Evolutionary conservation across 768 basidiomycete species (phyloP).

Genomic region (Sporobolomyces phaffii): DNA sequence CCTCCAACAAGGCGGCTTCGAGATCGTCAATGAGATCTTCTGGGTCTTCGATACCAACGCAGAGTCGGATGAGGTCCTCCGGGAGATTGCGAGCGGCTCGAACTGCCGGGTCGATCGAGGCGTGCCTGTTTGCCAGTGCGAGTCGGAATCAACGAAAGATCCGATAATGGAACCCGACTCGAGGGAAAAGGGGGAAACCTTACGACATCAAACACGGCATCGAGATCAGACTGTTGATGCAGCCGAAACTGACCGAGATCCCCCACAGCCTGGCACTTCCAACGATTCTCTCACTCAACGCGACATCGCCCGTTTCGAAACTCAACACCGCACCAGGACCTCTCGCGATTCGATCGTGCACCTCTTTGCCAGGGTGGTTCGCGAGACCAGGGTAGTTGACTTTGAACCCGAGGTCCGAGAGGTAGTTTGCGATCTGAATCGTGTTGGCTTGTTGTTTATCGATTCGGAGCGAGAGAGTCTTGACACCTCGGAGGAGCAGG

Average conservation of each 20-base stretch:
- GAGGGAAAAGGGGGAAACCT: conserved; percentile 48
- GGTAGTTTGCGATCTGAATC: conserved; percentile 75
- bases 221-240: conserved; percentile 93
- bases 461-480: conserved; percentile 93
- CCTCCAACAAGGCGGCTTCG: conserved; percentile 81
- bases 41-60: conserved; percentile 95
- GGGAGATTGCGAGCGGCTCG: conserved; percentile 93
- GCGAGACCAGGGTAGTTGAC: conserved; percentile 88
- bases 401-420: conserved; percentile 74
- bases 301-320: conserved; percentile 88
- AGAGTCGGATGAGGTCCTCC: conserved; percentile 96
- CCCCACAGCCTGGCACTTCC: conserved; percentile 91
- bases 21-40: conserved; percentile 90
- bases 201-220: conserved; percentile 99
- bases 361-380: conserved; percentile 69
- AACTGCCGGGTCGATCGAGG: conserved; percentile 91
- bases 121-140: conserved; percentile 58
- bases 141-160: neutral
- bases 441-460: conserved; percentile 83
- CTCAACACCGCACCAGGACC: conserved; percentile 91
- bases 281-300: conserved; percentile 82
- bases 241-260: conserved; percentile 95
- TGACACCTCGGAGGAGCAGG: conserved; percentile 87
- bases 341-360: conserved; percentile 84
- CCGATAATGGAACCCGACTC: neutral